Evolutionary conservation across 371 early-diverging fungal species (phyloP).

Genomic region (Lichtheimia corymbifera): DNA sequence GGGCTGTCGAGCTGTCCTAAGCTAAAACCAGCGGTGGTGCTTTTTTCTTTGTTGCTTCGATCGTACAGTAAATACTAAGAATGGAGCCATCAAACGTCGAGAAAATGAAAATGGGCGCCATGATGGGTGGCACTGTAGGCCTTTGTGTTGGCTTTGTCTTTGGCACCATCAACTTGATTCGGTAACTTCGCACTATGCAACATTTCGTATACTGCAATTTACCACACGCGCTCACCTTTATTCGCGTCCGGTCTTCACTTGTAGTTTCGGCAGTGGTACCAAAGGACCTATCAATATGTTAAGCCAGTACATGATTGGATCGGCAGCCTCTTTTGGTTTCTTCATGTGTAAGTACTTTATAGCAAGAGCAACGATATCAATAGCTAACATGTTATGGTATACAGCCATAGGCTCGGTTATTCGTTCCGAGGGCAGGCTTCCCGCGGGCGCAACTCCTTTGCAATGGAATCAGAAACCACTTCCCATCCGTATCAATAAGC

Average conservation of each 20-base stretch:
- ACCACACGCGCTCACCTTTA: constrained; percentile 1
- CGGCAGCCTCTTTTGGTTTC: constrained; percentile 58
- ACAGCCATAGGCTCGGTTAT: constrained; percentile 81
- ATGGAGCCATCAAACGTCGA: constrained; percentile 70
- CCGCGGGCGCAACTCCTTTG: constrained; percentile 14
- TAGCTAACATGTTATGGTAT: neutral
- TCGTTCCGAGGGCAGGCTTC: constrained; percentile 58
- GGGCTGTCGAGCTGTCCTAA: too few relatives aligned
- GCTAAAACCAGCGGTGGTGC: too few relatives aligned
- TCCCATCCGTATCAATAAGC: constrained; percentile 19
- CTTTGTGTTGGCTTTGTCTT: constrained; percentile 82
- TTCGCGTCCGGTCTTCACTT: neutral
- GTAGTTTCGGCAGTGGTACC: constrained; percentile 47
- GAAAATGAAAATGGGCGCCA: constrained; percentile 78
- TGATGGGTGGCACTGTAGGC: constrained; percentile 86
- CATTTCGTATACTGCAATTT: neutral
- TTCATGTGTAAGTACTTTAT: constrained; percentile 46
- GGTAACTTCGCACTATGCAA: constrained; percentile 46
- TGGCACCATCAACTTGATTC: constrained; percentile 68
- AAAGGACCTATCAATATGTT: constrained; percentile 46
- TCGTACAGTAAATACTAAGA: neutral
- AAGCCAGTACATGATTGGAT: constrained; percentile 54
- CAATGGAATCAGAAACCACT: constrained; percentile 23
- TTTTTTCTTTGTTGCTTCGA: too few relatives aligned
- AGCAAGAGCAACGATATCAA: neutral